Conservation (phyloP, 805 yeast species). For the Maudiozyma barnettii region DNA sequence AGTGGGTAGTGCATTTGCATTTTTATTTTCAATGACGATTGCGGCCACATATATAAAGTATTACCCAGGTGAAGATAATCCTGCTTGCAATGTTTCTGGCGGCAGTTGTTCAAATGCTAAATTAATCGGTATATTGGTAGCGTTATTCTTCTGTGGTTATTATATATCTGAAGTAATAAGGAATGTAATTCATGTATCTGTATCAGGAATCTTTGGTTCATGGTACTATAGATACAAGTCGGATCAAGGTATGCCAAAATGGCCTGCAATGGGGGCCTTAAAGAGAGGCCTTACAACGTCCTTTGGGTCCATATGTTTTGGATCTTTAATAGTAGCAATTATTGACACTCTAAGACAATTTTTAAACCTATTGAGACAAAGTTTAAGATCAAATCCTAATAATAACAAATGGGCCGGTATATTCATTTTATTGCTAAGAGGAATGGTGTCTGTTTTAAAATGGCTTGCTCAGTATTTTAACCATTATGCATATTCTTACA, state of each 20-base stretch:
- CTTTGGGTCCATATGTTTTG: conserved; percentile 84
- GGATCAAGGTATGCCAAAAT: conserved; percentile 67
- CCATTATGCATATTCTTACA: conserved; percentile 79
- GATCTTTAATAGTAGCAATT: conserved; percentile 62
- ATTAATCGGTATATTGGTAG: conserved; percentile 61
- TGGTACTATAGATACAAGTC: conserved; percentile 80
- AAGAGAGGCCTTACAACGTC: conserved; percentile 75
- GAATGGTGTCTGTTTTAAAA: conserved; percentile 54
- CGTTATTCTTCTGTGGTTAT: conserved; percentile 73
- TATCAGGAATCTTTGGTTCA: conserved; percentile 78
- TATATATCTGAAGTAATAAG: conserved; percentile 74
- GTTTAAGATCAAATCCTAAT: conserved; percentile 32
- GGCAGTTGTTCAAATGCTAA: conserved; percentile 51
- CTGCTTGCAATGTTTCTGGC: conserved; percentile 42
- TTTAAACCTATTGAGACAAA: conserved; percentile 41
- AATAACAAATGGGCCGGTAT: conserved; percentile 44
- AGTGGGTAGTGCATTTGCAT: conserved; percentile 52
- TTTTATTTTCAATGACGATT: conserved; percentile 55
- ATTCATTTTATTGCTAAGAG: conserved; percentile 44
- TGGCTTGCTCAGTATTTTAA: conserved; percentile 82
- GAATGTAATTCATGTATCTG: conserved; percentile 70
- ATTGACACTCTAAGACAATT: conserved; percentile 57
- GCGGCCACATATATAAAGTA: conserved; percentile 73
- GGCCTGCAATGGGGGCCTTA: conserved; percentile 76
- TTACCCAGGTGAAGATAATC: conserved; percentile 45